Conservation (phyloP, 2,329 filamentous ascomycete species). For the Coniosporium tulheliwenetii region DNA sequence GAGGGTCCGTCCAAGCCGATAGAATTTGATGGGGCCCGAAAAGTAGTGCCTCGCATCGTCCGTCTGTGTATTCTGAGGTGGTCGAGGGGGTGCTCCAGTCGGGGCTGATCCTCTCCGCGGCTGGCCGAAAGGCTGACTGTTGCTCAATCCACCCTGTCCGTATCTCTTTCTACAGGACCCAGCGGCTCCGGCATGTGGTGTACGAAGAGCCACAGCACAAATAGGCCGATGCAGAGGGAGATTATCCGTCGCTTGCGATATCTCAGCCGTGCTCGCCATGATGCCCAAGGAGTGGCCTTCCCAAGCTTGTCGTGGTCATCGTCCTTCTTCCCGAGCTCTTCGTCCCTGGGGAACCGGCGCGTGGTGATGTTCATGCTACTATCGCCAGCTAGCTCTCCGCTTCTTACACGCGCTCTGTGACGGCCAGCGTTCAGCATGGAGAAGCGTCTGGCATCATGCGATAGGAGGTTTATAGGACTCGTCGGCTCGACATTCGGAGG, state of each 20-base stretch:
- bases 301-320: constrained; percentile 37
- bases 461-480: too few species aligned
- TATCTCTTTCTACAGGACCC: constrained; percentile 8
- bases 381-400: background rate
- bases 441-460: too few species aligned
- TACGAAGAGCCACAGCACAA: constrained; percentile 47
- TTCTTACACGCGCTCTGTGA: too few species aligned
- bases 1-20: constrained; percentile 46
- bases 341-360: constrained; percentile 33
- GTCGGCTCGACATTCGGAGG: too few species aligned
- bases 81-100: constrained; percentile 4
- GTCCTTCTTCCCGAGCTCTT: constrained; percentile 50
- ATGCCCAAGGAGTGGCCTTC: constrained; percentile 14
- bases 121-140: constrained; percentile 14
- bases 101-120: constrained; percentile 14
- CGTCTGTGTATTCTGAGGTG: constrained; percentile 7
- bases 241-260: constrained; percentile 35
- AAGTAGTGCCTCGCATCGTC: constrained; percentile 32
- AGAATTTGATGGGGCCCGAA: constrained; percentile 56
- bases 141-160: constrained; percentile 9
- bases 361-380: constrained; percentile 1
- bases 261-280: constrained; percentile 18
- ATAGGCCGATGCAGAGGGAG: constrained; percentile 22
- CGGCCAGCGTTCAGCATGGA: too few species aligned
- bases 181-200: constrained; percentile 44